A percentile compares a stretch with the other conserved stretches of the same genome.
These are phyloP conservation scores for Aspergillus baeticus DNA, from an alignment of 495 filamentous ascomycete genomes.

Conservation along the genomic window DNA sequence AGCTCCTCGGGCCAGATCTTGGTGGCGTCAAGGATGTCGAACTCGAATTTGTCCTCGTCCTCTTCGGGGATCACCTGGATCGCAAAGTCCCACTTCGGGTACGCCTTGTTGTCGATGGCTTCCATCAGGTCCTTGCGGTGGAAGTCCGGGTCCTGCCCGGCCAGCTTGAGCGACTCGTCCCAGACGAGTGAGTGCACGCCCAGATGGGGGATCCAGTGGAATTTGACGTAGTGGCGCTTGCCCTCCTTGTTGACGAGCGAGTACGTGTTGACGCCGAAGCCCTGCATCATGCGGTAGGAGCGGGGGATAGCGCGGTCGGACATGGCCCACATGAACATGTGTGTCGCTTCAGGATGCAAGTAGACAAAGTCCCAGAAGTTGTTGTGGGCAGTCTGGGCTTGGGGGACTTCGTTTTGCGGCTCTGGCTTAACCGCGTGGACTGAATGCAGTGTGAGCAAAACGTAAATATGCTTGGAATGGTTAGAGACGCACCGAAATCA, in stretches of 20 bases:
- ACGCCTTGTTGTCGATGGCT: conserved; percentile 70
- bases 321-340: conserved; percentile 68
- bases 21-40: conserved; percentile 89
- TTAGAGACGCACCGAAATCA: background rate
- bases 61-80: conserved; percentile 73
- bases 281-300: conserved; percentile 86
- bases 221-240: conserved; percentile 78
- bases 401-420: conserved; percentile 71
- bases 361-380: conserved; percentile 60
- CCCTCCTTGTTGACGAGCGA: conserved; percentile 69
- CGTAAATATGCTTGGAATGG: too few species aligned
- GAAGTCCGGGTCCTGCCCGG: conserved; percentile 83
- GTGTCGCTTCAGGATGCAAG: conserved; percentile 68
- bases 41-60: conserved; percentile 78
- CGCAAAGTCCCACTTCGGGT: conserved; percentile 79
- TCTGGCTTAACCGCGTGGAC: conserved; percentile 79
- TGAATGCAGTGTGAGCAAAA: too few species aligned
- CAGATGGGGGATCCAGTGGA: conserved; percentile 72
- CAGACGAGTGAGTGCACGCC: conserved; percentile 84
- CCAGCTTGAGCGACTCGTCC: conserved; percentile 84
- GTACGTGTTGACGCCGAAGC: conserved; percentile 86
- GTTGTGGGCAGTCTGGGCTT: conserved; percentile 61
- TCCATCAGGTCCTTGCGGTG: conserved; percentile 80
- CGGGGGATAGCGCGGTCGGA: conserved; percentile 77
- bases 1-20: conserved; percentile 89